Evolutionary conservation across 129 eudicot species (phyloP).

Genomic region (Chrysanthemum seticuspe): DNA sequence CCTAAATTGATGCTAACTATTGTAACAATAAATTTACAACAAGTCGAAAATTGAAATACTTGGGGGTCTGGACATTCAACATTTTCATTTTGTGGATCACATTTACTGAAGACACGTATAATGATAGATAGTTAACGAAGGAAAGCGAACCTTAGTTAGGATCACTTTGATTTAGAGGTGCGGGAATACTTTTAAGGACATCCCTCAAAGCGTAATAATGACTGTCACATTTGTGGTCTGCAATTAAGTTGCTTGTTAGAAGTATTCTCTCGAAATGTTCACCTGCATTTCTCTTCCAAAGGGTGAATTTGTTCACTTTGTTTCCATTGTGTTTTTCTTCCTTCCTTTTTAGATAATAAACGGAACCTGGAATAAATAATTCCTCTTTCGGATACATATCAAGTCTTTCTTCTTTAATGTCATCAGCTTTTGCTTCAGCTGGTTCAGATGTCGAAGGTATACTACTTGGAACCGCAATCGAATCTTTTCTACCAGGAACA

Average conservation of each 20-base stretch:
- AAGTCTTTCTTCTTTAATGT: conserved; percentile 29
- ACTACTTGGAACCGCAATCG: conserved; percentile 21
- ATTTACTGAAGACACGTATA: not conserved
- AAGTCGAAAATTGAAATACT: too few relatives aligned
- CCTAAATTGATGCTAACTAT: too few relatives aligned
- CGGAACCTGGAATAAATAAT: conserved; percentile 77
- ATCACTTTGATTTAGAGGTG: conserved; percentile 29
- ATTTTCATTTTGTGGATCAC: conserved; percentile 16
- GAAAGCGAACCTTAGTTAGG: not conserved
- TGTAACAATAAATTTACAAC: too few relatives aligned
- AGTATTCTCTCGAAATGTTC: conserved; percentile 78
- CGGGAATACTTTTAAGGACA: conserved; percentile 80
- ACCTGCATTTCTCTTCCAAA: conserved; percentile 72
- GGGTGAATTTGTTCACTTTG: conserved; percentile 49
- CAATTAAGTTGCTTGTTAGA: conserved; percentile 69
- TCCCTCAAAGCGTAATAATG: conserved; percentile 85
- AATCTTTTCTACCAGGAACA: conserved; percentile 46
- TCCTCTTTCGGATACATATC: conserved; percentile 44
- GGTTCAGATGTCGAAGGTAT: conserved; percentile 31
- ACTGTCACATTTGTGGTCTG: conserved; percentile 88
- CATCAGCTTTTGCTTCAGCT: conserved; percentile 20
- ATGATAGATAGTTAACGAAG: not conserved
- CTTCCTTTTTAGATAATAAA: conserved; percentile 74
- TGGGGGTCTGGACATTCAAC: too few relatives aligned
- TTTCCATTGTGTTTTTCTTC: conserved; percentile 29